These are phyloP conservation scores for Syzygium aromaticum DNA, from an alignment of 345 rosid species.

Conservation along the genomic window DNA sequence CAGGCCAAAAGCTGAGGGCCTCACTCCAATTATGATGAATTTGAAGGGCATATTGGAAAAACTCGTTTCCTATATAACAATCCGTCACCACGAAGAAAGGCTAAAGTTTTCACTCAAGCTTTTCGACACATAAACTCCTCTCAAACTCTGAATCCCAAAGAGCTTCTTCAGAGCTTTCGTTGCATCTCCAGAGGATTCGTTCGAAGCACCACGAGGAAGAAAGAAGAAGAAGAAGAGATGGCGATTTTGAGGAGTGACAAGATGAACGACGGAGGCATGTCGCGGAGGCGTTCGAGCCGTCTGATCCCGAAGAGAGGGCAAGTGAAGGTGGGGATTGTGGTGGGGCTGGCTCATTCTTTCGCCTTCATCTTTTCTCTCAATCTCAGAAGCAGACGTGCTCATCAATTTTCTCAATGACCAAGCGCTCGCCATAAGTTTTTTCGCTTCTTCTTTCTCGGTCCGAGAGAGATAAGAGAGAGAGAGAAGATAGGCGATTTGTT, in stretches of 20 bases:
- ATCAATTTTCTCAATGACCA: not conserved
- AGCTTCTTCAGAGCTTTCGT: not conserved
- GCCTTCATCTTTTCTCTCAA: slow-evolving; percentile 26
- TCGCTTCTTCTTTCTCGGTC: not conserved
- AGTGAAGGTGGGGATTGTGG: slow-evolving; percentile 29
- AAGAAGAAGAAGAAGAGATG: not conserved
- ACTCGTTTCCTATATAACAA: not conserved
- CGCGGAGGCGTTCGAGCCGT: slow-evolving; percentile 8
- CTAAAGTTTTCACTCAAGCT: not conserved
- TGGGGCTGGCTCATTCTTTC: slow-evolving; percentile 39
- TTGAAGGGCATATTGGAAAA: not conserved
- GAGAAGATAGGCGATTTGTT: not conserved
- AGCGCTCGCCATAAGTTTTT: not conserved
- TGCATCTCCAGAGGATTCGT: not conserved
- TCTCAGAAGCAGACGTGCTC: not conserved
- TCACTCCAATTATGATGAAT: not conserved
- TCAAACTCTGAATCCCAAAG: not conserved
- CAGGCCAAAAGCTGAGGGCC: not conserved
- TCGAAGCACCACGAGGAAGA: not conserved
- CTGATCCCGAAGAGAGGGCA: slow-evolving; percentile 41
- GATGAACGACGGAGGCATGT: not conserved
- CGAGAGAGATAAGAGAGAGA: not conserved
- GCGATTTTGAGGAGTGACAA: not conserved
- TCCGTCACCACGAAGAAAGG: not conserved
- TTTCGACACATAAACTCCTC: not conserved